These are phyloP conservation scores for Gaeumannomyces sp. DNA, from an alignment of 2,329 filamentous ascomycete genomes.

Conservation along the genomic window DNA sequence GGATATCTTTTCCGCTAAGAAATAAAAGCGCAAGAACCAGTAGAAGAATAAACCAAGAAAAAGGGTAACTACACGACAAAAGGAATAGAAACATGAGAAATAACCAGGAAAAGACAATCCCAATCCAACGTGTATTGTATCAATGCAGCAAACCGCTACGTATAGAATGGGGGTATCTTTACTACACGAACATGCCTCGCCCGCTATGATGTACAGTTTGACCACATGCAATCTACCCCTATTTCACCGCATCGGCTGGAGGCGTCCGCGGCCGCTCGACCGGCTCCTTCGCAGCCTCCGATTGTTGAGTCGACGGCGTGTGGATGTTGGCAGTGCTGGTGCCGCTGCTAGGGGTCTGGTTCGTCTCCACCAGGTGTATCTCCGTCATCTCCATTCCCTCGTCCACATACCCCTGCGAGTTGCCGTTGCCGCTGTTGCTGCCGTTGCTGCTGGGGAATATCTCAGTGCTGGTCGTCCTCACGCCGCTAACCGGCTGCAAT, in stretches of 20 bases:
- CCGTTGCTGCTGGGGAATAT: constrained; percentile 1
- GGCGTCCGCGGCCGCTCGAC: not conserved
- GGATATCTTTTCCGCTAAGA: too few species aligned
- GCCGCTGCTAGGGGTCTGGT: not conserved
- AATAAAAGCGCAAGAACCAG: too few species aligned
- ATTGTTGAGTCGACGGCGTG: not conserved
- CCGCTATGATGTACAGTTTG: not conserved
- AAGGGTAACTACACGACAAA: too few species aligned
- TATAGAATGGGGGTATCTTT: not conserved
- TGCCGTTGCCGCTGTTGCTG: not conserved
- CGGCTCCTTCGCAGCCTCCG: not conserved
- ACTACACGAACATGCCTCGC: not conserved
- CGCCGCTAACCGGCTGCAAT: not conserved
- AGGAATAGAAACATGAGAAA: too few species aligned
- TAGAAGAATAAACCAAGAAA: too few species aligned
- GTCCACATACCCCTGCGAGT: not conserved
- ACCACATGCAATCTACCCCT: not conserved
- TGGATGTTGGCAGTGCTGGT: constrained; percentile 1
- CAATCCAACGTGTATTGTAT: too few species aligned
- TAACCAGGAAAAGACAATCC: too few species aligned
- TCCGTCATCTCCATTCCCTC: constrained; percentile 8
- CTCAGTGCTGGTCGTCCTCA: constrained; percentile 5
- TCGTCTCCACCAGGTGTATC: not conserved
- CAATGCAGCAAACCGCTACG: not conserved
- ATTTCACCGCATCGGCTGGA: too few species aligned